Percentiles rank a stretch among this genome's conserved stretches.
phyloP scores from a whole-genome alignment of 2,329 filamentous ascomycete species.

The Exophiala oligosperma region DNA sequence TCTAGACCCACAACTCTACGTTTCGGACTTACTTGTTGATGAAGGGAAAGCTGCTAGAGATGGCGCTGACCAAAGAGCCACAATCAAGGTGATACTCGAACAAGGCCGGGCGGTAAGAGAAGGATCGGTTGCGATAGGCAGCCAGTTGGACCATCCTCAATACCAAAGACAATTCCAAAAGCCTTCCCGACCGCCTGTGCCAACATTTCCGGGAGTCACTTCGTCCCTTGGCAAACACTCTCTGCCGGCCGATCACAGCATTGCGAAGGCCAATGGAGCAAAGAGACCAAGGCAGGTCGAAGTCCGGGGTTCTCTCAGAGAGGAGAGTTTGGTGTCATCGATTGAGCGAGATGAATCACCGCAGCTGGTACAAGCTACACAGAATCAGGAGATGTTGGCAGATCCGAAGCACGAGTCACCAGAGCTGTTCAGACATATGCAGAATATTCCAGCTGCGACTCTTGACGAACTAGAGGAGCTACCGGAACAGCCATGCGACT shows the following conservation, averaged over 20 bases:
- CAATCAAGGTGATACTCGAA: slow-evolving; percentile 29
- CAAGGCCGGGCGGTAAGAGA: slow-evolving; percentile 25
- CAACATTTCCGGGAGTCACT: slow-evolving; percentile 19
- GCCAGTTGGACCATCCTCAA: slow-evolving; percentile 17
- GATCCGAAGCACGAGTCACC: slow-evolving; percentile 23
- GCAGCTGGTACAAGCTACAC: slow-evolving; percentile 15
- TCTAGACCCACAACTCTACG: slow-evolving; percentile 27
- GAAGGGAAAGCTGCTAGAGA: slow-evolving; percentile 29
- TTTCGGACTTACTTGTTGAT: slow-evolving; percentile 30
- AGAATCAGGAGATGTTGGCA: slow-evolving; percentile 5
- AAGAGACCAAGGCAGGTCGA: slow-evolving; percentile 25
- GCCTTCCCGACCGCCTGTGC: slow-evolving; percentile 23
- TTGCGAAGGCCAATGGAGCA: slow-evolving; percentile 4
- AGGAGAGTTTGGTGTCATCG: slow-evolving; percentile 19
- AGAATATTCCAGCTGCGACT: slow-evolving; percentile 16
- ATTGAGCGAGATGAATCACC: slow-evolving; percentile 22
- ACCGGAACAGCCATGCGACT: slow-evolving; percentile 13
- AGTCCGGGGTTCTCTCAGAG: slow-evolving; percentile 18
- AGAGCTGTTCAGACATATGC: slow-evolving; percentile 16
- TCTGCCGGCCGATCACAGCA: slow-evolving; percentile 3
- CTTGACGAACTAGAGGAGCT: slow-evolving; percentile 24
- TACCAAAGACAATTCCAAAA: slow-evolving; percentile 23
- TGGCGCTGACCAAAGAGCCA: slow-evolving; percentile 27
- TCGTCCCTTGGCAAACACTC: slow-evolving; percentile 23
- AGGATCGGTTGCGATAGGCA: slow-evolving; percentile 28